A percentile compares a stretch with the other conserved stretches of the same genome.
Evolutionary conservation across 805 yeast species (phyloP).

Genomic region (Schizosaccharomyces lindneri): DNA sequence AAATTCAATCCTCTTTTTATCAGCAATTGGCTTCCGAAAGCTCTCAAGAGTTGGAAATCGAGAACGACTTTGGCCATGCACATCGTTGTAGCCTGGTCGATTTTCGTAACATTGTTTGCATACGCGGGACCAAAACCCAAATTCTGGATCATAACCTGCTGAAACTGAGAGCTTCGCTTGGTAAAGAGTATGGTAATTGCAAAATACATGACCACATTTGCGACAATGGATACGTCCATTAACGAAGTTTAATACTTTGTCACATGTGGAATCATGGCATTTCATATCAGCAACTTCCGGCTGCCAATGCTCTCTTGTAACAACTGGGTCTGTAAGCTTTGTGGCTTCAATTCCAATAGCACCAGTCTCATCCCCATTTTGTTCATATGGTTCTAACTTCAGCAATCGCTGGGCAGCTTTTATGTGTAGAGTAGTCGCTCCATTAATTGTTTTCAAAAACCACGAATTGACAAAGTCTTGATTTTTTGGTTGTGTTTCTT

Average conservation of each 20-base stretch:
- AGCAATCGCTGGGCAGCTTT: neutral
- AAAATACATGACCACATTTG: constrained; percentile 48
- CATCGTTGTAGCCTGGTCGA: constrained; percentile 37
- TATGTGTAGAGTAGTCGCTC: neutral
- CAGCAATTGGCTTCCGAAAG: constrained; percentile 3
- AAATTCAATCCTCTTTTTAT: constrained; percentile 10
- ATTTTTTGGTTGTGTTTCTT: neutral
- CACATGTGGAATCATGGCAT: neutral
- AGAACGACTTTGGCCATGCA: constrained; percentile 17
- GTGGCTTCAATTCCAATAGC: neutral
- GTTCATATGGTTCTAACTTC: neutral
- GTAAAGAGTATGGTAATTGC: constrained; percentile 36
- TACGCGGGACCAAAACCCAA: constrained; percentile 46
- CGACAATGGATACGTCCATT: constrained; percentile 29
- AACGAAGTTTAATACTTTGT: neutral
- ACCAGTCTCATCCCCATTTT: neutral
- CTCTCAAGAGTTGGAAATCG: constrained; percentile 1
- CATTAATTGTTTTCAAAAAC: neutral
- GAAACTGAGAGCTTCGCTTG: constrained; percentile 25
- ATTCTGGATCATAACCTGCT: constrained; percentile 22
- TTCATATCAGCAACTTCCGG: neutral
- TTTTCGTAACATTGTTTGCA: constrained; percentile 35
- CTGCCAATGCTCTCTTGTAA: constrained; percentile 6
- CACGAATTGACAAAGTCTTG: neutral
- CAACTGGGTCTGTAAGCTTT: neutral